Conservation (phyloP, 169 alveolate species). For the Plasmodium gaboni region DNA sequence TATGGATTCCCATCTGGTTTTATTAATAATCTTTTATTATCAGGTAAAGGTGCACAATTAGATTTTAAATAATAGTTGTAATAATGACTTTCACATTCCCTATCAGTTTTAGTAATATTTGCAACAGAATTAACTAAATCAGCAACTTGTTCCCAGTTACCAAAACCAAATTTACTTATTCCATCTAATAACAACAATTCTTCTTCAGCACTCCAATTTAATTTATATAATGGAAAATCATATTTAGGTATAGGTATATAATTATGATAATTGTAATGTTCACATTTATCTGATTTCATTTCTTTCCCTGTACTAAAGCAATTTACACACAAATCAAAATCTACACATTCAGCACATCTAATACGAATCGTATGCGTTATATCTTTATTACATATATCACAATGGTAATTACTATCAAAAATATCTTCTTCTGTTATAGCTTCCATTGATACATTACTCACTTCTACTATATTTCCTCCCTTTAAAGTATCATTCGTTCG, state of each 20-base stretch:
- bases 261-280: constrained; percentile 88
- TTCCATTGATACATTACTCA: constrained; percentile 13
- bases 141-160: constrained; percentile 91
- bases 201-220: constrained; percentile 94
- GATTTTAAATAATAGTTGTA: constrained; percentile 85
- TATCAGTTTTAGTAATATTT: constrained; percentile 83
- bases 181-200: constrained; percentile 92
- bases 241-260: constrained; percentile 92
- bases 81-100: constrained; percentile 88
- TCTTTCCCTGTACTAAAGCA: constrained; percentile 92
- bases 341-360: constrained; percentile 93
- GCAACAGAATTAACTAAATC: constrained; percentile 83
- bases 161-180: constrained; percentile 92
- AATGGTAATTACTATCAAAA: constrained; percentile 81
- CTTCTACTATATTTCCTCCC: background rate
- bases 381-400: constrained; percentile 85
- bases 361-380: constrained; percentile 86
- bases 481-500: constrained; percentile 8
- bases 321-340: constrained; percentile 89
- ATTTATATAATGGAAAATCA: constrained; percentile 85
- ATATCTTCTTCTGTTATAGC: constrained; percentile 57
- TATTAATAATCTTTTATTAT: constrained; percentile 64
- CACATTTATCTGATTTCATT: constrained; percentile 81
- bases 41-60: constrained; percentile 87
- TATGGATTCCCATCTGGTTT: constrained; percentile 71